Conservation (phyloP, 208 protist species). For the Wallacemonas sp. region DNA sequence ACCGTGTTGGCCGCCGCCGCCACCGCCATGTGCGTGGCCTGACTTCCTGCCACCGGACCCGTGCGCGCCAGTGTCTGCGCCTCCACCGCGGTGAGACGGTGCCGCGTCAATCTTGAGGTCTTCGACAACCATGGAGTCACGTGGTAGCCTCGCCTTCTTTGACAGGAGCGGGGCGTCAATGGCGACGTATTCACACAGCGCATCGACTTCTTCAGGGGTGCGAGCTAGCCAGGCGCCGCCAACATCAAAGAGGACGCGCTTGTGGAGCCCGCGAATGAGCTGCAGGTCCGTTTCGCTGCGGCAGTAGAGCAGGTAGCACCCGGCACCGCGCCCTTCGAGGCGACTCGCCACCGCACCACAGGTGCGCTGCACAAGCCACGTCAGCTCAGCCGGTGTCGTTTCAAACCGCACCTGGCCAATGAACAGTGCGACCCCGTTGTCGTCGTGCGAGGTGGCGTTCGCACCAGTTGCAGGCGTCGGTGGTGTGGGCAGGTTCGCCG, state of each 20-base stretch:
- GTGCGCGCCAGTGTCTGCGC: conserved; percentile 57
- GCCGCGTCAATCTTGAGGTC: conserved; percentile 56
- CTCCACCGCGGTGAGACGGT: conserved; percentile 27
- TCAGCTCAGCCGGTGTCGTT: conserved; percentile 66
- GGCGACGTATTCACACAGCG: conserved; percentile 80
- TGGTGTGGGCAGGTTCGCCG: conserved; percentile 21
- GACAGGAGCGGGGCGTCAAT: conserved; percentile 53
- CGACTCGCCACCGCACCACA: conserved; percentile 51
- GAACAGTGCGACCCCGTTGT: conserved; percentile 46
- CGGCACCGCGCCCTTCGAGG: conserved; percentile 67
- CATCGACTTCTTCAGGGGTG: conserved; percentile 61
- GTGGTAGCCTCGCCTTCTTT: conserved; percentile 60
- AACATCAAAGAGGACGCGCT: conserved; percentile 81
- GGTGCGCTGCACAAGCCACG: conserved; percentile 75
- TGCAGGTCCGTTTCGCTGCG: conserved; percentile 52
- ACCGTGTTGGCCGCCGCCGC: background rate
- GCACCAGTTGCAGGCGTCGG: background rate
- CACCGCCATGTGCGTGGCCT: conserved; percentile 7
- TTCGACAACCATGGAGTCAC: conserved; percentile 83
- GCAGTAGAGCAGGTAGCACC: conserved; percentile 79
- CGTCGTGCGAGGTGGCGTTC: background rate
- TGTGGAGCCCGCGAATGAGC: conserved; percentile 71
- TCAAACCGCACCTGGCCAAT: conserved; percentile 87
- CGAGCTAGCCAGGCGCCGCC: conserved; percentile 80
- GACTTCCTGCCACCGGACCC: background rate